Base-by-base conservation (phyloP, 148 eudicot species). In the Hydrangea macrophylla region DNA sequence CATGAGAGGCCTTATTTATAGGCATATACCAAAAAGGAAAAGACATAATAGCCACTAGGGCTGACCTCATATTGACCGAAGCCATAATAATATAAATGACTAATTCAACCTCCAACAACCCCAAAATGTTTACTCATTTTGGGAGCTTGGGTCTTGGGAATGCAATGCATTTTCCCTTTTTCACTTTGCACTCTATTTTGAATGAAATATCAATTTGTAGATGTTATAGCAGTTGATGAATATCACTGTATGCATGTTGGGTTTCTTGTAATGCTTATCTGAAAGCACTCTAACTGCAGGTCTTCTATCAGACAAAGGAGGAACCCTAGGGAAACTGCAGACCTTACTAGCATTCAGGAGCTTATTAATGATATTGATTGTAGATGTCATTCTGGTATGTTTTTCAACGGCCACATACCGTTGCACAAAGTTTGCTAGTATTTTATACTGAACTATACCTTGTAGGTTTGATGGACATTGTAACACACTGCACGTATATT, bases 241-340 rank as follows among this genome's bases (percentile, higher is more conserved):
- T 53, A 25, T 26, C 23, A 67, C 48, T 42, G 22, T n/a, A 64
- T 62, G 27, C 18, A 24, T 56, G 18, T 51, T 64, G 65, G 22
- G 22, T 36, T 35, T 31, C 31, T 30, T 60, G 5, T 70, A 33
- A 39, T 39, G 22, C 58, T 58, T 13, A 51, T 58, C 50, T 56
- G 22, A 25, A 50, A 42, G 37, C 57, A 67, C 64, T 67, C 36
- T 30, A 61, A 27, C 55, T 81, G 70, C 73, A 92, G 98, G 83
- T 88, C 98, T 80, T 83, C 84, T 71, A 75, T 88, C 77, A 86
- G 89, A 79, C 92, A 86, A 71, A 85, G 96, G 77, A 85, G 96
- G 70, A 93, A 93, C 62, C 95, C 95, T 6, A 93, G 78, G 83
- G 97, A 90, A 76, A 85, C 88, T 74, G 95, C 96, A 25, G 96